These are phyloP conservation scores for Quercus parvula DNA, from an alignment of 306 rosid species.

Conservation along the genomic window DNA sequence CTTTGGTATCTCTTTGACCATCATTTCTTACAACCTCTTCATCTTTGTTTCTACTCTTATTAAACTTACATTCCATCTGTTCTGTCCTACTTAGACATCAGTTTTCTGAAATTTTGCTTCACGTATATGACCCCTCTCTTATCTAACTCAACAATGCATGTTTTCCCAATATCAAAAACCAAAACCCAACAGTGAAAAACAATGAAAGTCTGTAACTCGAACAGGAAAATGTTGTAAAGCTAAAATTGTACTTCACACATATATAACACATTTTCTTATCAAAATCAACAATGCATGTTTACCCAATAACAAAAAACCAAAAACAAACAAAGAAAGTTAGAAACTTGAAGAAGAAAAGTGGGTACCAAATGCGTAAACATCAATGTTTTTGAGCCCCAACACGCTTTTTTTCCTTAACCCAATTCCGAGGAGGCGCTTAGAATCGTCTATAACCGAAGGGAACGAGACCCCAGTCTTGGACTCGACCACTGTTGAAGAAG, in stretches of 20 bases:
- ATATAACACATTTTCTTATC: not conserved
- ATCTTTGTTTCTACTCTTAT: too few species aligned
- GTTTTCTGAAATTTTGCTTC: too few species aligned
- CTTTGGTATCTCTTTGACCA: too few species aligned
- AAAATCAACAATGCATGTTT: not conserved
- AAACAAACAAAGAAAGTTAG: not conserved
- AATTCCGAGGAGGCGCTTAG: slow-evolving; percentile 73
- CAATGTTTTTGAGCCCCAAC: slow-evolving; percentile 80
- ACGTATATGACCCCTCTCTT: too few species aligned
- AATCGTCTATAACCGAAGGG: slow-evolving; percentile 57
- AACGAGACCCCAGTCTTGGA: slow-evolving; percentile 63
- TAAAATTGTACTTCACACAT: not conserved
- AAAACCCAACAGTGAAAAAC: too few species aligned
- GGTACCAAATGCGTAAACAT: slow-evolving; percentile 86
- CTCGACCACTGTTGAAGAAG: slow-evolving; percentile 38
- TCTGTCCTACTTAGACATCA: too few species aligned
- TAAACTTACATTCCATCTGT: too few species aligned
- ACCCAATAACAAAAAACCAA: not conserved
- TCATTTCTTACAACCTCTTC: too few species aligned
- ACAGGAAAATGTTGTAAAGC: too few species aligned
- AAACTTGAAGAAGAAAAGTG: not conserved
- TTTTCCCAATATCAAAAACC: too few species aligned
- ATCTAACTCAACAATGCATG: too few species aligned
- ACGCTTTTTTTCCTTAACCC: slow-evolving; percentile 72
- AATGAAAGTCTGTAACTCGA: too few species aligned